phyloP scores from a whole-genome alignment of 169 alveolate species.

The Theileria parva region DNA sequence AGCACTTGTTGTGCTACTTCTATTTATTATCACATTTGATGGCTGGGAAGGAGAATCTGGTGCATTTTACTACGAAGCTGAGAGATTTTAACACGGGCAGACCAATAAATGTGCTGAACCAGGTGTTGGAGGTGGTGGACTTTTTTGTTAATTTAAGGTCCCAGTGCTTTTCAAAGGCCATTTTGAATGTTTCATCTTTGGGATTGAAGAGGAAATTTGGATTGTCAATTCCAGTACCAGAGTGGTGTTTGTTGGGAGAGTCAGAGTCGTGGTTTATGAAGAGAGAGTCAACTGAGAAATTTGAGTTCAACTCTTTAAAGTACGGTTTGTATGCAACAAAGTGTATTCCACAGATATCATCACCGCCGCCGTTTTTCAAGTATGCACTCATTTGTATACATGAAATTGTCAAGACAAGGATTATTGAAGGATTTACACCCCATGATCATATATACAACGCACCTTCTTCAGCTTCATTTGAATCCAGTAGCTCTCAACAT shows the following conservation, averaged over 20 bases:
- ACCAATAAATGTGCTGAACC: slow-evolving; percentile 16
- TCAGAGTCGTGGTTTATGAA: slow-evolving; percentile 6
- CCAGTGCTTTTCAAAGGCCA: slow-evolving; percentile 28
- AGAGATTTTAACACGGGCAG: slow-evolving; percentile 17
- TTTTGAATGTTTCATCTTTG: slow-evolving; percentile 25
- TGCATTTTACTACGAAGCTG: slow-evolving; percentile 11
- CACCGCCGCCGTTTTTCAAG: slow-evolving; percentile 62
- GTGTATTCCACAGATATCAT: slow-evolving; percentile 51
- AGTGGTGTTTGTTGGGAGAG: slow-evolving; percentile 52
- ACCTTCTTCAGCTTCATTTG: not conserved
- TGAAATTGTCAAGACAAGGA: slow-evolving; percentile 43
- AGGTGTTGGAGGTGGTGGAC: slow-evolving; percentile 25
- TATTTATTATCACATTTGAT: slow-evolving; percentile 44
- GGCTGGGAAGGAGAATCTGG: slow-evolving; percentile 40
- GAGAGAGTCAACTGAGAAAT: slow-evolving; percentile 3
- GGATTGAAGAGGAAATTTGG: slow-evolving; percentile 52
- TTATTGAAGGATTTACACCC: not conserved
- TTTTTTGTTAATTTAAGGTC: slow-evolving; percentile 40
- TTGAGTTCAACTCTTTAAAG: slow-evolving; percentile 23
- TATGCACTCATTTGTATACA: slow-evolving; percentile 49
- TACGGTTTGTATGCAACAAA: slow-evolving; percentile 33
- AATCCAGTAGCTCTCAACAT: not conserved
- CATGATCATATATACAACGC: not conserved
- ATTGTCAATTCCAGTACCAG: slow-evolving; percentile 43
- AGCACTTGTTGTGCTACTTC: slow-evolving; percentile 28